Conservation (phyloP, 768 basidiomycete genomes). For the Kwoniella europaea region DNA sequence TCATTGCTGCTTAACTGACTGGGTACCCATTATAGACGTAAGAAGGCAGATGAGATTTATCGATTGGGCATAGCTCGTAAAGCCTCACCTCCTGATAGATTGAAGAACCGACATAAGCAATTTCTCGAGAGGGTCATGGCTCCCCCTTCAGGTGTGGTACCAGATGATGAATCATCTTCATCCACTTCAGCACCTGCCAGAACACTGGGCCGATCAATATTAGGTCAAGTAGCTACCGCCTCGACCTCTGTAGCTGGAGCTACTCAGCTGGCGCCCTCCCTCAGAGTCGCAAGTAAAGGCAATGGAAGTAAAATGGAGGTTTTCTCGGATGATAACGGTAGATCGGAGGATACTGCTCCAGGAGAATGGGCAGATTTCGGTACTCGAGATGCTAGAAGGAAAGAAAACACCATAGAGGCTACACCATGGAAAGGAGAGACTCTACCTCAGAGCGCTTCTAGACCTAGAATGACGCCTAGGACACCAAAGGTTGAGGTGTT, state of each 20-base stretch:
- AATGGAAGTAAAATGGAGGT: slow-evolving; percentile 57
- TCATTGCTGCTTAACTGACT: slow-evolving; percentile 3
- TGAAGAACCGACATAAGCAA: slow-evolving; percentile 79
- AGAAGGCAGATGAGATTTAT: slow-evolving; percentile 81
- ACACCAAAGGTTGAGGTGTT: slow-evolving; percentile 61
- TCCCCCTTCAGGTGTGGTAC: slow-evolving; percentile 48
- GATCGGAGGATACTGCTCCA: slow-evolving; percentile 33
- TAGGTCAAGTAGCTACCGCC: slow-evolving; percentile 44
- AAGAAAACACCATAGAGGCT: slow-evolving; percentile 61
- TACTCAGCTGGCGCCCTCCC: slow-evolving; percentile 38
- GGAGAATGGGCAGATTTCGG: slow-evolving; percentile 61
- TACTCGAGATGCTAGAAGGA: slow-evolving; percentile 59
- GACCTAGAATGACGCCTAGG: slow-evolving; percentile 48
- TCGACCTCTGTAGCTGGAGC: slow-evolving; percentile 58
- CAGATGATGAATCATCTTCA: slow-evolving; percentile 45
- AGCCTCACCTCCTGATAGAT: slow-evolving; percentile 79
- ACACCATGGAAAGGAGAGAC: slow-evolving; percentile 61
- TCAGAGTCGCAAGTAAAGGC: slow-evolving; percentile 33
- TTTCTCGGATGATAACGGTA: slow-evolving; percentile 54
- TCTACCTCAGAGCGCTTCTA: slow-evolving; percentile 55
- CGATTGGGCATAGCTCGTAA: slow-evolving; percentile 78
- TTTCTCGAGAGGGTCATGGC: slow-evolving; percentile 70
- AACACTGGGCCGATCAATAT: slow-evolving; percentile 41
- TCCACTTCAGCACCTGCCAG: slow-evolving; percentile 15
- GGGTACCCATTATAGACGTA: slow-evolving; percentile 61